Percentiles rank a stretch among this genome's conserved stretches.
Evolutionary conservation across 129 eudicot genomes (phyloP).

Genomic region (Lactuca sativa): DNA sequence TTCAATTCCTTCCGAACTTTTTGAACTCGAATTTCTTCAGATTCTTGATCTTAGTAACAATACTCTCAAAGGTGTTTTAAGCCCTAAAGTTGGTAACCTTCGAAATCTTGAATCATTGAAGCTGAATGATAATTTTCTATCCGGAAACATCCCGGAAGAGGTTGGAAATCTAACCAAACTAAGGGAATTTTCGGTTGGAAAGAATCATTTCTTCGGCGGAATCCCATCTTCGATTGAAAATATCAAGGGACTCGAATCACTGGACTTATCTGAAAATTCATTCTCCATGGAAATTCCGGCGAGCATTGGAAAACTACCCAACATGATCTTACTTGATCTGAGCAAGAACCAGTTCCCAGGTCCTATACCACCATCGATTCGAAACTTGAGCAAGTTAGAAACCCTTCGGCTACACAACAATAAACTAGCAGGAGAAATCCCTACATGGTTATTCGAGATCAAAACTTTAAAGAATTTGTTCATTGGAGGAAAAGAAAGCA

Average conservation of each 20-base stretch:
- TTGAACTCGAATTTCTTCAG: slow-evolving; percentile 18
- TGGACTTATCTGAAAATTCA: too few species aligned
- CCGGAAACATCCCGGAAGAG: too few species aligned
- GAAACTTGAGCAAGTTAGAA: slow-evolving; percentile 36
- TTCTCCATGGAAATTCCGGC: too few species aligned
- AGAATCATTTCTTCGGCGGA: too few species aligned
- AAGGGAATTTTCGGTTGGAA: too few species aligned
- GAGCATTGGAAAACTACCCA: too few species aligned
- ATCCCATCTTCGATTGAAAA: too few species aligned
- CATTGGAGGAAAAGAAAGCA: slow-evolving; percentile 47
- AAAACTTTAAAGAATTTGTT: slow-evolving; percentile 34
- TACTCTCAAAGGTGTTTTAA: not conserved
- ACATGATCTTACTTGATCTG: too few species aligned
- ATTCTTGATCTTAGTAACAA: not conserved
- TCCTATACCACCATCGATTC: slow-evolving; percentile 40
- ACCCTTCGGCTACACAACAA: slow-evolving; percentile 41
- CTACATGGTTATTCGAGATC: slow-evolving; percentile 47
- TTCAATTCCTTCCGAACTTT: slow-evolving; percentile 28
- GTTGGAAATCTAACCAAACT: too few species aligned
- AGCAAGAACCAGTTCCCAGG: slow-evolving; percentile 27
- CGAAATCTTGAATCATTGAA: not conserved
- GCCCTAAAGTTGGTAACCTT: not conserved
- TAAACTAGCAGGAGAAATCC: slow-evolving; percentile 44
- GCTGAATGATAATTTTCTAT: not conserved
- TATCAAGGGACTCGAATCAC: too few species aligned